A percentile compares a stretch with the other conserved stretches of the same genome.
Conservation (phyloP, 2,329 filamentous ascomycete genomes). For the Colletotrichum horii region DNA sequence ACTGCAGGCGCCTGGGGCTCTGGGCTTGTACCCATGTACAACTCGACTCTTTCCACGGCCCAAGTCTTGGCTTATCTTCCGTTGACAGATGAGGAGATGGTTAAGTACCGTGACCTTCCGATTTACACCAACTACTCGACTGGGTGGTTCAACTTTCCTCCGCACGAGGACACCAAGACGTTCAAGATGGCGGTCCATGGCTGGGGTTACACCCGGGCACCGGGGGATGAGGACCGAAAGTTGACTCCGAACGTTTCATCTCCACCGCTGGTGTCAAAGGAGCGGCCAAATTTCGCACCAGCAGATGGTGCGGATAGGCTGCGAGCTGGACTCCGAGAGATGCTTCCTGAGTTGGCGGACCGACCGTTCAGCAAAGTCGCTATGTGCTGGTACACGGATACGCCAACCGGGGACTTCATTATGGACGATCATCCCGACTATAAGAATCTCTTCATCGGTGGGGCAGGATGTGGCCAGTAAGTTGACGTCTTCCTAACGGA, state of each 20-base stretch:
- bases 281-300: constrained; percentile 46
- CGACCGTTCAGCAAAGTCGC: constrained; percentile 57
- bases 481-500: not conserved
- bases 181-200: constrained; percentile 67
- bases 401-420: constrained; percentile 65
- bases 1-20: constrained; percentile 73
- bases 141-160: constrained; percentile 61
- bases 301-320: constrained; percentile 57
- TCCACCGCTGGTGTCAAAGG: not conserved
- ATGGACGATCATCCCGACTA: constrained; percentile 59
- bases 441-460: constrained; percentile 50
- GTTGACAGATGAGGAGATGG: constrained; percentile 63
- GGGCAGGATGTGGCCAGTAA: constrained; percentile 48
- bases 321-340: constrained; percentile 52
- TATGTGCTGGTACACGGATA: constrained; percentile 71
- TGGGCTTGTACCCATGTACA: constrained; percentile 59
- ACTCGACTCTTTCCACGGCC: constrained; percentile 67
- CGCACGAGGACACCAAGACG: constrained; percentile 45
- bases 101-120: constrained; percentile 56
- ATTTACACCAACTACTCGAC: constrained; percentile 61
- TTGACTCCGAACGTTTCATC: not conserved
- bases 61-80: constrained; percentile 70
- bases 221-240: not conserved
- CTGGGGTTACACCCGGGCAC: constrained; percentile 53
- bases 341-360: constrained; percentile 59